Conservation (phyloP, 805 yeast genomes). For the Spathaspora gorwiae region DNA sequence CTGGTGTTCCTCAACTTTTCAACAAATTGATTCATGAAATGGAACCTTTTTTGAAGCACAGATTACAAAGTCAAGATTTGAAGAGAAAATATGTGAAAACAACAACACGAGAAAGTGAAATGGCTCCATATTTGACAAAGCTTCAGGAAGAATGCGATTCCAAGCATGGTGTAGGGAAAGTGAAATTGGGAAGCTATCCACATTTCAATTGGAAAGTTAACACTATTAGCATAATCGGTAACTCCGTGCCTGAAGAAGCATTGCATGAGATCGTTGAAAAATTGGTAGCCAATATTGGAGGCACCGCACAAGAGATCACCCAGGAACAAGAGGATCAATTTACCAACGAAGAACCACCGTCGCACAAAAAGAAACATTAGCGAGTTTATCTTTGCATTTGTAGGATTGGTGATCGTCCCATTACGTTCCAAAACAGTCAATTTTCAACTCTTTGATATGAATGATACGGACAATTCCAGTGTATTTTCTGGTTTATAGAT, state of each 20-base stretch:
- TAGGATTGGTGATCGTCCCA: too few relatives aligned
- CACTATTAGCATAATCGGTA: conserved; percentile 73
- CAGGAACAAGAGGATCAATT: conserved; percentile 53
- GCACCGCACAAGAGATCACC: conserved; percentile 53
- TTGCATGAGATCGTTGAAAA: conserved; percentile 45
- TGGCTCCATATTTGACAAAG: conserved; percentile 58
- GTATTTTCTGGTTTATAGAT: too few relatives aligned
- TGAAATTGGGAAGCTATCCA: conserved; percentile 84
- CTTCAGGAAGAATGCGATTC: conserved; percentile 43
- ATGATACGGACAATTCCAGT: too few relatives aligned
- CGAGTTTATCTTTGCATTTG: too few relatives aligned
- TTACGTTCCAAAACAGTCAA: too few relatives aligned
- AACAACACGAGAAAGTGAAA: conserved; percentile 52
- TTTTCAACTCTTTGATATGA: too few relatives aligned
- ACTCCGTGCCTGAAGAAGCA: conserved; percentile 19
- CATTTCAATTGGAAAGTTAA: conserved; percentile 60
- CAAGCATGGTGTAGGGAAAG: conserved; percentile 23
- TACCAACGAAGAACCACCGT: conserved; percentile 20
- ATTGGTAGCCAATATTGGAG: conserved; percentile 41
- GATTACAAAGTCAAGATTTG: conserved; percentile 16
- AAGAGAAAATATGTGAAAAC: conserved; percentile 62
- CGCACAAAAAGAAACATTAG: too few relatives aligned
- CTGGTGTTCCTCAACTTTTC: conserved; percentile 81
- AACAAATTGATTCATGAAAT: conserved; percentile 45
- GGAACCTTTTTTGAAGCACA: conserved; percentile 28